Percentiles rank a stretch among this genome's conserved stretches.
These are phyloP conservation scores for Setomelanomma holmii DNA, from an alignment of 2,329 filamentous ascomycete genomes.

Conservation along the genomic window DNA sequence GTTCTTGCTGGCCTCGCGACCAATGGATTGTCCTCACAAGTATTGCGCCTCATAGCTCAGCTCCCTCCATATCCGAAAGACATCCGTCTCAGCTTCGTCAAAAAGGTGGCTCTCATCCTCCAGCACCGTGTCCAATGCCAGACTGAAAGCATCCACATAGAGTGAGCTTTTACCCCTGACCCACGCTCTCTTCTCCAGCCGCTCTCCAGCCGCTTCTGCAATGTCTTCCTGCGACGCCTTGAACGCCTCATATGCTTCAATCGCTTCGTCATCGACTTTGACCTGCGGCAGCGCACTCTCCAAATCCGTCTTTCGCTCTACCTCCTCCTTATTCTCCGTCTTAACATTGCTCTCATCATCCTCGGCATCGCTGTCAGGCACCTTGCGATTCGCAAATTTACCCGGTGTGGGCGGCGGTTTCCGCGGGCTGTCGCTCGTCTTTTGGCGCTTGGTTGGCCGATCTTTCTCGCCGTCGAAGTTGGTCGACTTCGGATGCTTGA, in stretches of 20 bases:
- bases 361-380: conserved; percentile 51
- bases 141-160: conserved; percentile 96
- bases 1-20: neutral
- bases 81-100: conserved; percentile 74
- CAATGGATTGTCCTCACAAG: conserved; percentile 66
- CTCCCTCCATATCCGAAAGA: conserved; percentile 78
- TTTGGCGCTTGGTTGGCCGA: conserved; percentile 53
- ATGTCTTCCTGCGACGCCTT: conserved; percentile 62
- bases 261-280: conserved; percentile 70
- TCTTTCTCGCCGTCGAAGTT: conserved; percentile 51
- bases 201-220: conserved; percentile 51
- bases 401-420: conserved; percentile 29
- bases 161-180: conserved; percentile 82
- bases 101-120: conserved; percentile 90
- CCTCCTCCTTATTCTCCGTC: conserved; percentile 18
- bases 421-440: conserved; percentile 34
- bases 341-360: conserved; percentile 43
- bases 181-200: conserved; percentile 69
- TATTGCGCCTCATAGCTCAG: conserved; percentile 89
- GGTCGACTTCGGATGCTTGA: conserved; percentile 55
- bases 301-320: conserved; percentile 66
- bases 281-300: conserved; percentile 75
- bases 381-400: conserved; percentile 35
- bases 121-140: conserved; percentile 87
- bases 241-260: conserved; percentile 79